Evolutionary conservation across 768 basidiomycete species (phyloP), one percentile per base, ranked within the genome.

Genomic region (Amanita rubescens): DNA sequence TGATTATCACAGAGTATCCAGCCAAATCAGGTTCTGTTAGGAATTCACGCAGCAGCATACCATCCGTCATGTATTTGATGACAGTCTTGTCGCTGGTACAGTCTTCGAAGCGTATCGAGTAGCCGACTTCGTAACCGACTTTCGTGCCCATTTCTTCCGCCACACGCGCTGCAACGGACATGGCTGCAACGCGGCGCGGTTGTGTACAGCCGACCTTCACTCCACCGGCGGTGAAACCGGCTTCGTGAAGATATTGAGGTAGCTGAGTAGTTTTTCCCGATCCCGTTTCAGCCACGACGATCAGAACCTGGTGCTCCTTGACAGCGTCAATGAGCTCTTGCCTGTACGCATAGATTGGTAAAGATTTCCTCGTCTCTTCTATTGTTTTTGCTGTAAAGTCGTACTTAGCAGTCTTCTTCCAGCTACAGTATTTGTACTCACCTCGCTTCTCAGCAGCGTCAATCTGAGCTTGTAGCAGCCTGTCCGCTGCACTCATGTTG

Each of bases 61-160:
- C 96, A 64, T 99, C 96, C 41, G 96, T 99, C 96, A 99, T 96
- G 71, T 99, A 99, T 71, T 99, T 98, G 63, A 99, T 76, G 41
- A 94, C 87, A 3, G 96, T 99, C 75, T 96, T 97, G 76, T 98
- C 94, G 73, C 92, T 96, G 17, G 96, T 99, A 68, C 94, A 96
- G 69, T 99, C 96, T 70, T 99, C 96, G 71, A 99, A 99, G 30
- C 96, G 91, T 61, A 99, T 99, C 32, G 94, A 95, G 69, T 99
- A 99, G n/a, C 96, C 96, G 47, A 99, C 96, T 71, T 98, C 95
- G 61, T 94, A 90, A 9, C 96, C 96, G 37, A 99, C 85, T 68
- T 97, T 89, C 3, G 85, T 89, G 7, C 94, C 96, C 87, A 98
- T 94, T 71, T 99, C 96, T 57, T 98, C 96, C 0, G 96, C 95